Evolutionary conservation across 2,329 filamentous ascomycete genomes (phyloP).

Genomic region (Lasiodiplodia sp.): DNA sequence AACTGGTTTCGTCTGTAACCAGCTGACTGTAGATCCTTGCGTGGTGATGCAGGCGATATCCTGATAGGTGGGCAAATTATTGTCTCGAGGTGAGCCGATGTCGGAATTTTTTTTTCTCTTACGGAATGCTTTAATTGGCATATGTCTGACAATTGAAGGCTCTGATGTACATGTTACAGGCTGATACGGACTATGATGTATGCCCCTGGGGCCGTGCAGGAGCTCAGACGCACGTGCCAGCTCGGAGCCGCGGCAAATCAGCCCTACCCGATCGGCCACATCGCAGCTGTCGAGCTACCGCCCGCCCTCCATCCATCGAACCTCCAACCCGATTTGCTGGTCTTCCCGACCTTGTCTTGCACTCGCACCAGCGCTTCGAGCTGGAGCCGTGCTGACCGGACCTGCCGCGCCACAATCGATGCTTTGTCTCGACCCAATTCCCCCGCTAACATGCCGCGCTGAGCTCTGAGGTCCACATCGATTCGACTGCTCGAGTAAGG

Average conservation of each 20-base stretch:
- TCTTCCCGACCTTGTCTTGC: background rate
- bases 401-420: background rate
- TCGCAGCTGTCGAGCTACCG: constrained; percentile 16
- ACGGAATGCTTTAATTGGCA: too few species aligned
- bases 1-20: too few species aligned
- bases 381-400: background rate
- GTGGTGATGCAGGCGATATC: background rate
- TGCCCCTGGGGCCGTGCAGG: background rate
- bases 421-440: background rate
- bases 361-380: too few species aligned
- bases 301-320: background rate
- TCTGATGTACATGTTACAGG: too few species aligned
- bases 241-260: constrained; percentile 6
- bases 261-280: constrained; percentile 22
- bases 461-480: constrained; percentile 8
- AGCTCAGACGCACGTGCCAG: background rate
- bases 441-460: constrained; percentile 1
- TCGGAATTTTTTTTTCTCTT: too few species aligned
- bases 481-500: background rate
- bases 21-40: too few species aligned
- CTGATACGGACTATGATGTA: too few species aligned
- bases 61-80: background rate
- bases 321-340: background rate
- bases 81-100: too few species aligned
- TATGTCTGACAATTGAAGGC: too few species aligned